A percentile compares a stretch with the other conserved stretches of the same genome.
Conservation (phyloP, 371 early-diverging fungal species). For the Mortierella sp. region DNA sequence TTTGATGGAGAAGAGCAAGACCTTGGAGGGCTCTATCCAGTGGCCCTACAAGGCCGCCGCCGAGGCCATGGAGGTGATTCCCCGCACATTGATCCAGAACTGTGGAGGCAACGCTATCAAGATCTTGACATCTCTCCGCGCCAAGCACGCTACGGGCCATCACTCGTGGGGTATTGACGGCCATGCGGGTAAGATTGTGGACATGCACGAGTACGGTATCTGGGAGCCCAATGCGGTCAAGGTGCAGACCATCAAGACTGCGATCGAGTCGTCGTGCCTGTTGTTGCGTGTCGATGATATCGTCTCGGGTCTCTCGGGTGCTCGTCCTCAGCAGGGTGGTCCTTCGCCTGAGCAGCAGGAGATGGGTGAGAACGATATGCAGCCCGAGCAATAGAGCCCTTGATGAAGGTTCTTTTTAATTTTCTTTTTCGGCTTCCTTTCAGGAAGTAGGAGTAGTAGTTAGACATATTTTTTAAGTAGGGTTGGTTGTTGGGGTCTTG, state of each 20-base stretch:
- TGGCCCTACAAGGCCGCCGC: constrained; percentile 97
- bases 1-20: constrained; percentile 91
- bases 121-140: constrained; percentile 93
- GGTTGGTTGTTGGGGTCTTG: neutral
- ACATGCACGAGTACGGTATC: constrained; percentile 97
- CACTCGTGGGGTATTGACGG: constrained; percentile 98
- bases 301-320: constrained; percentile 90
- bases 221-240: constrained; percentile 99
- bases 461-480: constrained; percentile 2
- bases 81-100: constrained; percentile 98
- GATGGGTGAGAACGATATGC: constrained; percentile 57
- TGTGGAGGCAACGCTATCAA: constrained; percentile 98
- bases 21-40: constrained; percentile 93
- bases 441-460: neutral
- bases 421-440: neutral
- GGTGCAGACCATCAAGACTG: constrained; percentile 99
- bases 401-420: neutral
- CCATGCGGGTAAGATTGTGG: constrained; percentile 93
- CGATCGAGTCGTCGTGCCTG: constrained; percentile 98
- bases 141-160: constrained; percentile 94
- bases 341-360: constrained; percentile 54
- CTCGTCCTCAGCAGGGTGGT: constrained; percentile 54
- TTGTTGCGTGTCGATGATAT: constrained; percentile 98
- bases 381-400: constrained; percentile 44
- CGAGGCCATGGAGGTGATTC: constrained; percentile 98